A percentile compares a stretch with the other conserved stretches of the same genome.
Evolutionary conservation across 177 flowering plant genomes (phyloP).

Genomic region (Vitis hybrid): DNA sequence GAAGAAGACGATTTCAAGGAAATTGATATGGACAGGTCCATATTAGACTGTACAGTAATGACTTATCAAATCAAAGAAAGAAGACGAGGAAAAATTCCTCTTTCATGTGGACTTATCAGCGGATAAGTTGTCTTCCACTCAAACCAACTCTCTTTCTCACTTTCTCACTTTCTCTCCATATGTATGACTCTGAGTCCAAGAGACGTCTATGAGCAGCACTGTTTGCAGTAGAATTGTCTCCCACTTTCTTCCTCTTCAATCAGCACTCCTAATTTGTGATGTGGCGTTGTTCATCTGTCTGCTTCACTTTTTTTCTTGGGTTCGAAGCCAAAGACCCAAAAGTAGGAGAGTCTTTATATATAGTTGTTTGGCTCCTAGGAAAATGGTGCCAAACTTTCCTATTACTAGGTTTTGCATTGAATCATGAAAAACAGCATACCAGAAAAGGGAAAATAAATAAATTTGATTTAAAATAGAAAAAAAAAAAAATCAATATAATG

Average conservation of each 20-base stretch:
- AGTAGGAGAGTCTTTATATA: too few species aligned
- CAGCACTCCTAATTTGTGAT: background rate
- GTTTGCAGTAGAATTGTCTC: background rate
- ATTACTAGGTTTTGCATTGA: too few species aligned
- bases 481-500: too few species aligned
- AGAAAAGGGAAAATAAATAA: too few species aligned
- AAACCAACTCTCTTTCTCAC: background rate
- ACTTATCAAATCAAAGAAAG: slow-evolving; percentile 14
- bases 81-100: background rate
- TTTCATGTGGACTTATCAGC: background rate
- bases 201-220: background rate
- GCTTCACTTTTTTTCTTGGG: too few species aligned
- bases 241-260: background rate
- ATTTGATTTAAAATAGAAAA: too few species aligned
- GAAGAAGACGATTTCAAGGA: background rate
- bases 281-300: background rate
- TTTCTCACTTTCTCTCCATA: too few species aligned
- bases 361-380: too few species aligned
- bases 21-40: slow-evolving; percentile 15
- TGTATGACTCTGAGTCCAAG: too few species aligned
- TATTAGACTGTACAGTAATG: slow-evolving; percentile 11
- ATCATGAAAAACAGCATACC: background rate
- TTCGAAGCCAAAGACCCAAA: too few species aligned
- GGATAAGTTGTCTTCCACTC: slow-evolving; percentile 15
- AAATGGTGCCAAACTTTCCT: too few species aligned